phyloP scores from a whole-genome alignment of 805 yeast species.

The Cyberlindnera maclurae region DNA sequence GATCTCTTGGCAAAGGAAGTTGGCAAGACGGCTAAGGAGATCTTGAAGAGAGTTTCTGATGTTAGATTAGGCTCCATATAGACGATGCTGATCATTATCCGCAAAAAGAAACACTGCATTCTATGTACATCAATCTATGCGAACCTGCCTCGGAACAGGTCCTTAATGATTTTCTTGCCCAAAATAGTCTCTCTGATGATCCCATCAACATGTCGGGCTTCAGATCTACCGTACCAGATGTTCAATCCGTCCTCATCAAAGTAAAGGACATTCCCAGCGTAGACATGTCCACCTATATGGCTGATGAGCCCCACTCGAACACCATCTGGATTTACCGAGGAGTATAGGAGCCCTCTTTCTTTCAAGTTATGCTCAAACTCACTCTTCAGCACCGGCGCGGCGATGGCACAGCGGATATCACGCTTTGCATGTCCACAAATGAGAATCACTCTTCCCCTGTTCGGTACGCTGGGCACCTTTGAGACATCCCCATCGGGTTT shows the following conservation, averaged over 20 bases:
- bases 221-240: slow-evolving; percentile 74
- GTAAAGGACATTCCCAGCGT: slow-evolving; percentile 73
- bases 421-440: slow-evolving; percentile 63
- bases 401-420: slow-evolving; percentile 58
- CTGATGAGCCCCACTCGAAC: slow-evolving; percentile 50
- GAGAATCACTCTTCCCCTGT: slow-evolving; percentile 29
- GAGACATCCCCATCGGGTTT: slow-evolving; percentile 27
- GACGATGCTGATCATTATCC: neutral
- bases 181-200: slow-evolving; percentile 49
- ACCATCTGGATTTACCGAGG: slow-evolving; percentile 19
- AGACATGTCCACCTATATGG: slow-evolving; percentile 82
- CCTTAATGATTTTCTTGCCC: slow-evolving; percentile 43
- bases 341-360: slow-evolving; percentile 26
- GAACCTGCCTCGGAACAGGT: slow-evolving; percentile 45
- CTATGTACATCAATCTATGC: neutral
- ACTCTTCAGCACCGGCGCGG: slow-evolving; percentile 49
- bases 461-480: slow-evolving; percentile 18
- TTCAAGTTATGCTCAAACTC: slow-evolving; percentile 43
- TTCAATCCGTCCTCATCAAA: slow-evolving; percentile 34
- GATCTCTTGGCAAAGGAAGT: slow-evolving; percentile 26
- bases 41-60: slow-evolving; percentile 46
- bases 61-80: slow-evolving; percentile 31
- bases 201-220: slow-evolving; percentile 60
- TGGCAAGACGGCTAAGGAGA: slow-evolving; percentile 41
- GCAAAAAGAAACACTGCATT: neutral